Evolutionary conservation across 2,329 filamentous ascomycete species (phyloP).

Genomic region (Aureobasidium mangrovei): DNA sequence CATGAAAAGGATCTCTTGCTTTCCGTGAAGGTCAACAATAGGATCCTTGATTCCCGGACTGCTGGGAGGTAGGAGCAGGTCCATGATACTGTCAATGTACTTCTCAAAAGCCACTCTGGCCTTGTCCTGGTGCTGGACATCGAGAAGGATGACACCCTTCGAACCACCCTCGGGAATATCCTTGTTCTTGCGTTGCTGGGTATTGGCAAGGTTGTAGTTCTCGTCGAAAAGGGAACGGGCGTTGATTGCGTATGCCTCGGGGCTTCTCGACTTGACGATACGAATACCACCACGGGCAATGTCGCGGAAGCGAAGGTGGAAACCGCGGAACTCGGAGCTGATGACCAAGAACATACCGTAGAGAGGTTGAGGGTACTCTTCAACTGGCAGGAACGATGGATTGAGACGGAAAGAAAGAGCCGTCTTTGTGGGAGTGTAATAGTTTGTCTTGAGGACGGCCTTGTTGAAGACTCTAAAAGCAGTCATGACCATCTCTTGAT

Average conservation of each 20-base stretch:
- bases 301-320: slow-evolving; percentile 95
- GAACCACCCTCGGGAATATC: slow-evolving; percentile 97
- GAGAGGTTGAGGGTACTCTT: slow-evolving; percentile 86
- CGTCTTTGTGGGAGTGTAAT: slow-evolving; percentile 96
- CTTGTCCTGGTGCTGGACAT: slow-evolving; percentile 90
- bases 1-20: slow-evolving; percentile 97
- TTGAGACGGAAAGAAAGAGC: slow-evolving; percentile 93
- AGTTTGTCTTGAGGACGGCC: slow-evolving; percentile 91
- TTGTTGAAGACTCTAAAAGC: slow-evolving; percentile 95
- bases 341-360: slow-evolving; percentile 99
- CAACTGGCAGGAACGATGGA: slow-evolving; percentile 75
- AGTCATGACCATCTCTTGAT: slow-evolving; percentile 96
- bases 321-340: slow-evolving; percentile 90
- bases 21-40: slow-evolving; percentile 88
- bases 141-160: slow-evolving; percentile 93
- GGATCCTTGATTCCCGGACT: slow-evolving; percentile 98
- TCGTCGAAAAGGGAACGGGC: slow-evolving; percentile 94
- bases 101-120: slow-evolving; percentile 92
- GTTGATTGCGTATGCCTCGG: slow-evolving; percentile 94
- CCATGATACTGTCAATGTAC: slow-evolving; percentile 97
- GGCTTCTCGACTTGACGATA: slow-evolving; percentile 95
- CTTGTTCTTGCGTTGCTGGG: slow-evolving; percentile 99
- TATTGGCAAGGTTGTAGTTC: slow-evolving; percentile 97
- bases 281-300: slow-evolving; percentile 95
- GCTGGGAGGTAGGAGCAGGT: slow-evolving; percentile 78